A percentile compares a stretch with the other conserved stretches of the same genome.
Conservation (phyloP, 257 asterid species). For the Cordia subcordata region DNA sequence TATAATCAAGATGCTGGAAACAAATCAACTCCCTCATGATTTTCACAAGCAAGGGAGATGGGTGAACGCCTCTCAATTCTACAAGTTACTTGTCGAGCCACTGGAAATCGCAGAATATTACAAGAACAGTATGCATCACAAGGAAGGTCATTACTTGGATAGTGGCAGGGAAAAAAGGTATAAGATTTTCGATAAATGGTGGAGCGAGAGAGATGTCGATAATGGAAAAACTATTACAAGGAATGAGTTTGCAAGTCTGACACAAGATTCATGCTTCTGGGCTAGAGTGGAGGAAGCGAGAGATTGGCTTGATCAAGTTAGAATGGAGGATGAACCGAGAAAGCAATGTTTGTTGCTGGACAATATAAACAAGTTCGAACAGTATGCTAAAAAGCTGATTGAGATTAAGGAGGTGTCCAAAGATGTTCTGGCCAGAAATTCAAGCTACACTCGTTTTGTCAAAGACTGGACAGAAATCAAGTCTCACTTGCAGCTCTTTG, state of each 20-base stretch:
- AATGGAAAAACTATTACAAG: constrained; percentile 43
- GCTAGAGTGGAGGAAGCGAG: constrained; percentile 81
- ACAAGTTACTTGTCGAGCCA: constrained; percentile 82
- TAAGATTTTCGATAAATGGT: constrained; percentile 78
- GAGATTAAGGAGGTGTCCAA: constrained; percentile 68
- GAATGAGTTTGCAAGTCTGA: constrained; percentile 61
- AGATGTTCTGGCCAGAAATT: constrained; percentile 70
- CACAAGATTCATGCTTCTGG: constrained; percentile 94
- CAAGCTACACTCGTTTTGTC: constrained; percentile 64
- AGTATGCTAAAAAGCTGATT: constrained; percentile 54
- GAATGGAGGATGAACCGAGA: constrained; percentile 46
- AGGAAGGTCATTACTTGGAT: constrained; percentile 64
- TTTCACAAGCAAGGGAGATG: constrained; percentile 65
- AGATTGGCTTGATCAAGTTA: constrained; percentile 33
- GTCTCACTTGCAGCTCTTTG: constrained; percentile 36
- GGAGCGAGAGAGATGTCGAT: constrained; percentile 51
- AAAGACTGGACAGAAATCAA: constrained; percentile 57
- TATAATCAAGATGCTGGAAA: constrained; percentile 51
- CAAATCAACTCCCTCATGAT: constrained; percentile 70
- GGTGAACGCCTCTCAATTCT: constrained; percentile 61
- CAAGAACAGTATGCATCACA: constrained; percentile 48
- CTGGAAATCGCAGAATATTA: constrained; percentile 87
- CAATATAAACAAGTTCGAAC: constrained; percentile 49
- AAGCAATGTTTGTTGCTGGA: constrained; percentile 26
- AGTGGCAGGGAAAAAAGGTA: constrained; percentile 73